phyloP scores from a whole-genome alignment of 306 rosid species.

The Morella rubra region DNA sequence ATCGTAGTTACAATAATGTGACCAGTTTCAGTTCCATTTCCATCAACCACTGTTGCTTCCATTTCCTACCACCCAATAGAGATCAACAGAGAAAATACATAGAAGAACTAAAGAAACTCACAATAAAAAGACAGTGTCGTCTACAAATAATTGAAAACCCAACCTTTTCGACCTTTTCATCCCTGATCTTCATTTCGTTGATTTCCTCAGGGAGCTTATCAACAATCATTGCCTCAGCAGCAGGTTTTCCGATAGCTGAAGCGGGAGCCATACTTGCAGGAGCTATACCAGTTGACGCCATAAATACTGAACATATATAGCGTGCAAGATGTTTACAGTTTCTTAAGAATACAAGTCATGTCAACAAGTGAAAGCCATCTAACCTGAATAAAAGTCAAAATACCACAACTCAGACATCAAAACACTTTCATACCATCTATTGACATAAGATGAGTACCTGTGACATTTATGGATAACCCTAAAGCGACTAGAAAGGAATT shows the following conservation, averaged over 20 bases:
- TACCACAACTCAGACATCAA: background rate
- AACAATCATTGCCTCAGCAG: slow-evolving; percentile 28
- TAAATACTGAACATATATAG: slow-evolving; percentile 12
- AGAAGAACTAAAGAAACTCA: background rate
- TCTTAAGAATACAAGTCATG: background rate
- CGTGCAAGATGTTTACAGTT: slow-evolving; percentile 11
- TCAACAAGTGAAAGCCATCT: slow-evolving; percentile 1
- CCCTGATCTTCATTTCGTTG: slow-evolving; percentile 67
- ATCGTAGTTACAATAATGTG: slow-evolving; percentile 69
- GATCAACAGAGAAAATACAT: background rate
- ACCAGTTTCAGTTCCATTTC: slow-evolving; percentile 74
- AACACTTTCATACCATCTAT: background rate
- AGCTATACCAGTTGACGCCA: slow-evolving; percentile 41
- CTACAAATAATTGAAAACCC: background rate
- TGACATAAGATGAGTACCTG: background rate
- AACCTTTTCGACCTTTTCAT: slow-evolving; percentile 46
- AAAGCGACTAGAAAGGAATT: background rate
- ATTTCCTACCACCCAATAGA: slow-evolving; percentile 38
- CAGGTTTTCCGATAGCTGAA: slow-evolving; percentile 34
- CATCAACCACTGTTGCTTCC: slow-evolving; percentile 60
- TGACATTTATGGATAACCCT: background rate
- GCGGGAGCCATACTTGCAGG: slow-evolving; percentile 14
- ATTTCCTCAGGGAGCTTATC: slow-evolving; percentile 58
- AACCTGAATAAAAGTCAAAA: slow-evolving; percentile 11
- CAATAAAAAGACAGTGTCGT: background rate